Conservation (phyloP, 148 eudicot species). For the Dysphania ambrosioides region DNA sequence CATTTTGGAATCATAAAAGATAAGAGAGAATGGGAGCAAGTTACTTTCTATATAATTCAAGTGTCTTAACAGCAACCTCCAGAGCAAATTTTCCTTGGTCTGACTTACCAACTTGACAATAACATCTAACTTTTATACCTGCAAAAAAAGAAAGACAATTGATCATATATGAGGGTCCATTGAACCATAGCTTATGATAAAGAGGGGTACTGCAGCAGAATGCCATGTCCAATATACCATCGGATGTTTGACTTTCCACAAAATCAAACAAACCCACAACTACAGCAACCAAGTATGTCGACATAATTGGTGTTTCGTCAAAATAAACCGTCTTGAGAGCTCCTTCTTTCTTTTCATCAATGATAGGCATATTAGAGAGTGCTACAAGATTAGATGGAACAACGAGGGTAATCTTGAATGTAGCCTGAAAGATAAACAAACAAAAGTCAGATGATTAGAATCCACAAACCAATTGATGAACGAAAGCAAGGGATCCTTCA, state of each 20-base stretch:
- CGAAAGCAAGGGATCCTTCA: no score
- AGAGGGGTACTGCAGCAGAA: not conserved
- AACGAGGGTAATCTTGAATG: slow-evolving; percentile 80
- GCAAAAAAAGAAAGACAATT: slow-evolving; percentile 16
- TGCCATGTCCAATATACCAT: slow-evolving; percentile 46
- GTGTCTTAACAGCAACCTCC: slow-evolving; percentile 91
- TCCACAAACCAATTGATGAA: no score
- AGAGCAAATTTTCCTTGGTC: slow-evolving; percentile 88
- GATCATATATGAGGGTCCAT: not conserved
- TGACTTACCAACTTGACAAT: slow-evolving; percentile 86
- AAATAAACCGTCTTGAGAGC: slow-evolving; percentile 62
- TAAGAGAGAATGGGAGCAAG: not conserved
- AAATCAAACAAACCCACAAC: slow-evolving; percentile 90
- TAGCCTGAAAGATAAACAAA: slow-evolving; percentile 48
- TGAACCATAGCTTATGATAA: not conserved
- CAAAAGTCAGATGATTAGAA: no score
- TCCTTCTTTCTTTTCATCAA: slow-evolving; percentile 64
- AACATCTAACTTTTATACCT: slow-evolving; percentile 84
- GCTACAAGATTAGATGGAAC: slow-evolving; percentile 83
- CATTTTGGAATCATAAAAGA: not conserved
- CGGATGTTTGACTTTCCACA: slow-evolving; percentile 80
- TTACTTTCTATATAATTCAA: slow-evolving; percentile 72
- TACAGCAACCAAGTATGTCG: slow-evolving; percentile 90
- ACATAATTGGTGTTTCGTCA: slow-evolving; percentile 93
- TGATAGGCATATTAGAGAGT: slow-evolving; percentile 94